A percentile compares a stretch with the other conserved stretches of the same genome.
These are phyloP conservation scores for Fusarium longipes DNA, from an alignment of 2,329 filamentous ascomycete species.

Conservation along the genomic window DNA sequence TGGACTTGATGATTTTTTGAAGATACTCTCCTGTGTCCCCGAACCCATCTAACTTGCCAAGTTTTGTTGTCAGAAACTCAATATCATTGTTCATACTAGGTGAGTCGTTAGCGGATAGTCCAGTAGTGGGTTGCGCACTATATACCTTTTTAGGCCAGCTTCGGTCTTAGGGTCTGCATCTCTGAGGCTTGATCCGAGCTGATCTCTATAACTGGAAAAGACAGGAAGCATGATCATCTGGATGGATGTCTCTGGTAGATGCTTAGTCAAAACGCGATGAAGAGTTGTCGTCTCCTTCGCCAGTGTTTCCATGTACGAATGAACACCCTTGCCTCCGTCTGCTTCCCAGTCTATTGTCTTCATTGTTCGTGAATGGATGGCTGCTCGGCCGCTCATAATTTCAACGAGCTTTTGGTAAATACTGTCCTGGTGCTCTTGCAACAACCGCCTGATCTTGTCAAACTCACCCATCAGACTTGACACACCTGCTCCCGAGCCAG, in stretches of 20 bases:
- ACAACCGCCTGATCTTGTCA: slow-evolving; percentile 84
- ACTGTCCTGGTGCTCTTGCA: slow-evolving; percentile 88
- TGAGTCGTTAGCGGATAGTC: slow-evolving; percentile 22
- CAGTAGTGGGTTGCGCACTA: slow-evolving; percentile 4
- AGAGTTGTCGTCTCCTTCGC: slow-evolving; percentile 87
- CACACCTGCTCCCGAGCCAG: slow-evolving; percentile 62
- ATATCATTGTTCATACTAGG: slow-evolving; percentile 80
- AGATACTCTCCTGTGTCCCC: slow-evolving; percentile 78
- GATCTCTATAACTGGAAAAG: slow-evolving; percentile 82
- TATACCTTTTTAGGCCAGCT: slow-evolving; percentile 77
- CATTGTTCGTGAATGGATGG: slow-evolving; percentile 79
- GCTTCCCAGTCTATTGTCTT: slow-evolving; percentile 80
- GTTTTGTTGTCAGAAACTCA: slow-evolving; percentile 75
- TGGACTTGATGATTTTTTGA: slow-evolving; percentile 71
- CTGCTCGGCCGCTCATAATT: slow-evolving; percentile 85
- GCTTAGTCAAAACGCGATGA: slow-evolving; percentile 84
- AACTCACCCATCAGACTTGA: slow-evolving; percentile 81
- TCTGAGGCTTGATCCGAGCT: slow-evolving; percentile 77
- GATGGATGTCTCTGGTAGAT: slow-evolving; percentile 81
- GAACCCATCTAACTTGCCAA: slow-evolving; percentile 83
- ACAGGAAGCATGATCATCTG: slow-evolving; percentile 88
- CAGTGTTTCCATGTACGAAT: slow-evolving; percentile 86
- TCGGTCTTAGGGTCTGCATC: slow-evolving; percentile 73
- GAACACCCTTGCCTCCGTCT: slow-evolving; percentile 57
- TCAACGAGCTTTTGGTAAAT: slow-evolving; percentile 95